Evolutionary conservation across 495 filamentous ascomycete genomes (phyloP).

Genomic region (Antarctomyces pellizariae): DNA sequence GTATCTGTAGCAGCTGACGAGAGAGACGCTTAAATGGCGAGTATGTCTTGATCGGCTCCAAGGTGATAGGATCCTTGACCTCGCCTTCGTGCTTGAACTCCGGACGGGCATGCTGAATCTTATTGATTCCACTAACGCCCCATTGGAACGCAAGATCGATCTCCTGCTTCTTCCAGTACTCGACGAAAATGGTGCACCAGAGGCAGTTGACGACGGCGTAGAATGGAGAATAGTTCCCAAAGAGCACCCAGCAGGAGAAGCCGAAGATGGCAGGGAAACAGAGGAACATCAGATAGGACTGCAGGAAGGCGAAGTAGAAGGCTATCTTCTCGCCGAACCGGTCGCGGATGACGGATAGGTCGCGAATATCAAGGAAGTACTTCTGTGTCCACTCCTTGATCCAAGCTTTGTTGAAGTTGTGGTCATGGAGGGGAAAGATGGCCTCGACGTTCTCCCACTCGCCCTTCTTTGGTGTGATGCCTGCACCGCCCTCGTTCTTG

Average conservation of each 20-base stretch:
- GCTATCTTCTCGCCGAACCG: conserved; percentile 84
- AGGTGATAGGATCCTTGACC: conserved; percentile 57
- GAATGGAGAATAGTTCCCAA: conserved; percentile 63
- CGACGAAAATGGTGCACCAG: conserved; percentile 79
- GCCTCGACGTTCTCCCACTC: conserved; percentile 69
- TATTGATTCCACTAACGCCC: conserved; percentile 73
- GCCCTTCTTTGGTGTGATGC: conserved; percentile 60
- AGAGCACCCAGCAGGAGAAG: conserved; percentile 52
- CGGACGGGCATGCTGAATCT: conserved; percentile 50
- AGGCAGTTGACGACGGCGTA: conserved; percentile 65
- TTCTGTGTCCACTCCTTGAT: conserved; percentile 71
- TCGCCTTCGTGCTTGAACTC: conserved; percentile 62
- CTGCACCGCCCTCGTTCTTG: conserved; percentile 62
- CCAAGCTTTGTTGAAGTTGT: conserved; percentile 71
- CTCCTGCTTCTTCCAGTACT: conserved; percentile 94
- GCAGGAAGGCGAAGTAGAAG: conserved; percentile 91
- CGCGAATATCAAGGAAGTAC: conserved; percentile 51
- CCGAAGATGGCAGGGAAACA: conserved; percentile 71
- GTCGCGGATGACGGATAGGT: conserved; percentile 67
- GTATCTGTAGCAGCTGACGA: conserved; percentile 65
- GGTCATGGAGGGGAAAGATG: conserved; percentile 76
- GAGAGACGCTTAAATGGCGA: conserved; percentile 52
- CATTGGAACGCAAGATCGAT: conserved; percentile 74
- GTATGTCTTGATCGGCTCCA: conserved; percentile 59
- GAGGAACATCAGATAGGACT: conserved; percentile 75